Evolutionary conservation across 139 green algal species (phyloP).

Genomic region (Pseudopediastrum boryanum): DNA sequence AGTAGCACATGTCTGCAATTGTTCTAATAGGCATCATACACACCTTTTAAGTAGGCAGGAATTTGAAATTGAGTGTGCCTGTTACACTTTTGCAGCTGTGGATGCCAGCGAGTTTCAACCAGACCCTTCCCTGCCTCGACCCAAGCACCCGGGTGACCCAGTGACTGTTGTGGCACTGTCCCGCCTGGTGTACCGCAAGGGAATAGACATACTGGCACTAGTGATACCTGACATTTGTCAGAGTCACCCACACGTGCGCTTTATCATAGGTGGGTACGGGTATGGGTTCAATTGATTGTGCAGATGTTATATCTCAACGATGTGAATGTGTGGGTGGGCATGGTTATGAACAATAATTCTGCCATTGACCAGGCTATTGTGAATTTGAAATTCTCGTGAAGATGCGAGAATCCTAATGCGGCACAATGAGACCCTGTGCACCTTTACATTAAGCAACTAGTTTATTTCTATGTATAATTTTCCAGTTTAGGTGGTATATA

Average conservation of each 20-base stretch:
- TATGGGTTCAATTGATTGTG: too few species aligned
- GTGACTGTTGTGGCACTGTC: slow-evolving; percentile 80
- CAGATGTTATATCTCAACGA: too few species aligned
- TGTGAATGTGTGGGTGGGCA: too few species aligned
- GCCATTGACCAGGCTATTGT: too few species aligned
- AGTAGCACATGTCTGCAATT: too few species aligned
- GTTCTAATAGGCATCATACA: too few species aligned
- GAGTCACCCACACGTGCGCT: slow-evolving; percentile 69
- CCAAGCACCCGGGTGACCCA: background rate
- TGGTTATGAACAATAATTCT: too few species aligned
- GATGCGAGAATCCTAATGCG: slow-evolving; percentile 19
- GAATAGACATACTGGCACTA: slow-evolving; percentile 89
- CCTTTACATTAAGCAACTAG: slow-evolving; percentile 33
- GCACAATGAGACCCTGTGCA: slow-evolving; percentile 42
- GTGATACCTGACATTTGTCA: slow-evolving; percentile 83
- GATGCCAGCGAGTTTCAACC: slow-evolving; percentile 82
- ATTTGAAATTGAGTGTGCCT: too few species aligned
- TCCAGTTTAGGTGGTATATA: slow-evolving; percentile 9
- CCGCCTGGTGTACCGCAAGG: slow-evolving; percentile 95
- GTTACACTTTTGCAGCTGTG: slow-evolving; percentile 75
- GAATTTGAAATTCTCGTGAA: slow-evolving; percentile 39
- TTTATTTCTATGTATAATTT: background rate
- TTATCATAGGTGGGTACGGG: slow-evolving; percentile 77
- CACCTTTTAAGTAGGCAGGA: too few species aligned
- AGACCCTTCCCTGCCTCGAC: background rate